These are phyloP conservation scores for Pythium biforme DNA, from an alignment of 352 stramenopile species.

Conservation along the genomic window DNA sequence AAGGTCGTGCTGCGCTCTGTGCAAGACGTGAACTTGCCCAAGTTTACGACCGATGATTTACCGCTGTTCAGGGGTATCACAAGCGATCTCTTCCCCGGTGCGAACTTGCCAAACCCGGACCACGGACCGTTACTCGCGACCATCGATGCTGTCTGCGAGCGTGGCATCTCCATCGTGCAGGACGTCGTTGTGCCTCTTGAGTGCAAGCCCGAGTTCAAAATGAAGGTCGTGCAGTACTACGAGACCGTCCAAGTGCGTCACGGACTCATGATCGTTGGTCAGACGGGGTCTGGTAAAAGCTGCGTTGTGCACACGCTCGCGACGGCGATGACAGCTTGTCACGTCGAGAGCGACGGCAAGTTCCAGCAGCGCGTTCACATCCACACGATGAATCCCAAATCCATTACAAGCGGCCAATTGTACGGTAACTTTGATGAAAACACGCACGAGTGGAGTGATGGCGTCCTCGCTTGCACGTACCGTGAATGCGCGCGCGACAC, in stretches of 20 bases:
- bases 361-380: conserved; percentile 69
- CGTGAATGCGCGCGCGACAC: conserved; percentile 87
- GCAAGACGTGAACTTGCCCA: conserved; percentile 95
- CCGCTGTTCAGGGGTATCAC: conserved; percentile 95
- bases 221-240: conserved; percentile 95
- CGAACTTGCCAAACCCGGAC: conserved; percentile 86
- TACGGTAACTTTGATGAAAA: conserved; percentile 95
- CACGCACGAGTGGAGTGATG: conserved; percentile 95
- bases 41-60: conserved; percentile 95
- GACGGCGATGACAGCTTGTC: conserved; percentile 71
- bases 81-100: conserved; percentile 93
- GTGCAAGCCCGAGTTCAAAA: conserved; percentile 89
- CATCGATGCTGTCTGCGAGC: conserved; percentile 79
- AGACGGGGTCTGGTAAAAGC: conserved; percentile 94
- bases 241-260: conserved; percentile 97
- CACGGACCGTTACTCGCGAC: conserved; percentile 75
- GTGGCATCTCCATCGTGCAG: conserved; percentile 58
- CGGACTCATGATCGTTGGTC: conserved; percentile 95
- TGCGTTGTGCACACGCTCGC: conserved; percentile 87
- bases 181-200: conserved; percentile 63
- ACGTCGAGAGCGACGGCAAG: conserved; percentile 51
- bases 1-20: conserved; percentile 90
- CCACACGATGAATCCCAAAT: conserved; percentile 94
- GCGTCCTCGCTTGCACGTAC: conserved; percentile 93
- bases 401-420: conserved; percentile 93